These are phyloP conservation scores for Hyaloperonospora brassicae DNA, from an alignment of 352 stramenopile species.

Conservation along the genomic window DNA sequence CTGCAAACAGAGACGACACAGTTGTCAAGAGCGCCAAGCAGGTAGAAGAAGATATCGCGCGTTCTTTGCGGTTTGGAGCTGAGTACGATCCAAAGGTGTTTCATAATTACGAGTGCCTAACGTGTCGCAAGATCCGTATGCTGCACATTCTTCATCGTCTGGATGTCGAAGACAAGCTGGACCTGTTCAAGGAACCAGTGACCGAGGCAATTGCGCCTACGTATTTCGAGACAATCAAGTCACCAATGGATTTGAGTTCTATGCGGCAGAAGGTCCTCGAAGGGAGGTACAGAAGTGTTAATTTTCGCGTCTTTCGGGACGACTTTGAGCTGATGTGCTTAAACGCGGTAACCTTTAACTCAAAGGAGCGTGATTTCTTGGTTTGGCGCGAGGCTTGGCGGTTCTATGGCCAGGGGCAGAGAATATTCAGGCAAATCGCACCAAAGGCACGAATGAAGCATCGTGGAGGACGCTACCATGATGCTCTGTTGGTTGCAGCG, in stretches of 20 bases:
- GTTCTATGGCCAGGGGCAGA: conserved; percentile 83
- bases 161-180: conserved; percentile 67
- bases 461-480: conserved; percentile 58
- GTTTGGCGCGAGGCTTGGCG: conserved; percentile 91
- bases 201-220: conserved; percentile 88
- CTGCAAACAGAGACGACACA: conserved; percentile 17
- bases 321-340: conserved; percentile 94
- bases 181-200: conserved; percentile 91
- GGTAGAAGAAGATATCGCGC: conserved; percentile 59
- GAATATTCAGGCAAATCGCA: conserved; percentile 59
- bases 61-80: conserved; percentile 46
- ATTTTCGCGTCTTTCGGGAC: conserved; percentile 76
- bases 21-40: conserved; percentile 41
- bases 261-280: conserved; percentile 76
- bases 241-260: conserved; percentile 89
- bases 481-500: conserved; percentile 58
- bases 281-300: conserved; percentile 57
- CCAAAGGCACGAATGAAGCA: conserved; percentile 76
- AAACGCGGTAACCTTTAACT: conserved; percentile 95
- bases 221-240: conserved; percentile 90
- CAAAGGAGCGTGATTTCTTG: conserved; percentile 74
- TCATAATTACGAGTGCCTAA: conserved; percentile 82
- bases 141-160: conserved; percentile 60
- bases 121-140: conserved; percentile 69
- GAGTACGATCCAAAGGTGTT: conserved; percentile 60